A percentile compares a stretch with the other conserved stretches of the same genome.
Conservation (phyloP, 768 basidiomycete genomes). For the Suillus subluteus region DNA sequence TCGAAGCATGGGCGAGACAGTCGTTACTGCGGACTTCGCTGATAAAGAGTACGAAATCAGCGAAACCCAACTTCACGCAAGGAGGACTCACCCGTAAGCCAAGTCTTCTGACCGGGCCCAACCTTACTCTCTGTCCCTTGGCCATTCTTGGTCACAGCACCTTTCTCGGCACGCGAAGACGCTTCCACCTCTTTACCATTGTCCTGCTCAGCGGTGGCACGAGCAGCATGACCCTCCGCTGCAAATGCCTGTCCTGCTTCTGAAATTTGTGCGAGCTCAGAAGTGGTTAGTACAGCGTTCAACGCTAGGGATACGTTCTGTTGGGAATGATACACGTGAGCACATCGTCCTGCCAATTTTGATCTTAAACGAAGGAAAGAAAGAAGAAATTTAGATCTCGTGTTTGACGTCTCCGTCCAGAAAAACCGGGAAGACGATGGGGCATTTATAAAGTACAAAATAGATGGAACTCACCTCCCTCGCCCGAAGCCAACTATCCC, state of each 20-base stretch:
- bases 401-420: background rate
- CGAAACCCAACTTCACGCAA: background rate
- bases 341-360: background rate
- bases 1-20: background rate
- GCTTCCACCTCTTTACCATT: background rate
- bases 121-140: no score
- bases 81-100: background rate
- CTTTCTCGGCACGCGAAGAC: background rate
- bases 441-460: background rate
- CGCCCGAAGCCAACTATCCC: background rate
- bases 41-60: background rate
- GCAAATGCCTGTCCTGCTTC: slow-evolving; percentile 28
- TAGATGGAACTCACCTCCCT: slow-evolving; percentile 1
- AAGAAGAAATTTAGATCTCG: background rate
- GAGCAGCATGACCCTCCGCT: slow-evolving; percentile 15
- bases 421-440: background rate
- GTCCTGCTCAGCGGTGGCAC: background rate
- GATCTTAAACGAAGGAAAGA: background rate
- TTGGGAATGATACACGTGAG: background rate
- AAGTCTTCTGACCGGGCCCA: background rate
- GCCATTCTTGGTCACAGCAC: no score
- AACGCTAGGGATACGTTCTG: slow-evolving; percentile 33
- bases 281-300: slow-evolving; percentile 27
- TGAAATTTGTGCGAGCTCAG: slow-evolving; percentile 25
- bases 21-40: background rate